Percentiles rank a stretch among this genome's conserved stretches.
Conservation (phyloP, 495 filamentous ascomycete species). For the Baudoinia panamericana region DNA sequence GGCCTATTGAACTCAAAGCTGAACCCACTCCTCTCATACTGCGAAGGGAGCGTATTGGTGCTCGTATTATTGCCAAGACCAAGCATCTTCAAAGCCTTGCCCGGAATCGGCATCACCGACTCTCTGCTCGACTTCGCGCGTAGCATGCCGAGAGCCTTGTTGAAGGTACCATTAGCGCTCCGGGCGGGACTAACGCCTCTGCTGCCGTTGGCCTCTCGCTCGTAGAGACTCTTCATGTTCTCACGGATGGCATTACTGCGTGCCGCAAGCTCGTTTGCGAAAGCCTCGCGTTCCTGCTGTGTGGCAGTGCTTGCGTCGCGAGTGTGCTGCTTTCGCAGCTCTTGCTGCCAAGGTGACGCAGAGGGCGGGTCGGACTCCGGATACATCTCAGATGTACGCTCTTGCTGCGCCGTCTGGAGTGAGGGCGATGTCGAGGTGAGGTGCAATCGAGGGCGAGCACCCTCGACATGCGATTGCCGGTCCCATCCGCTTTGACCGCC, state of each 20-base stretch:
- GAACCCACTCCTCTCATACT: slow-evolving; percentile 16
- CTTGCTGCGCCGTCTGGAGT: background rate
- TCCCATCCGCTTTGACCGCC: slow-evolving; percentile 26
- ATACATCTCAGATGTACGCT: slow-evolving; percentile 12
- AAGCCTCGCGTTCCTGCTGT: slow-evolving; percentile 58
- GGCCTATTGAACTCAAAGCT: slow-evolving; percentile 14
- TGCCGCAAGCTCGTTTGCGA: slow-evolving; percentile 66
- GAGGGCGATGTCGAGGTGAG: slow-evolving; percentile 16
- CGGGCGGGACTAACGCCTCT: slow-evolving; percentile 28
- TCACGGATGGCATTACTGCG: slow-evolving; percentile 68
- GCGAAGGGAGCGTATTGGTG: slow-evolving; percentile 34
- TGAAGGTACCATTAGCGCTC: slow-evolving; percentile 36
- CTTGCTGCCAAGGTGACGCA: slow-evolving; percentile 26
- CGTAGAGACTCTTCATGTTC: slow-evolving; percentile 59
- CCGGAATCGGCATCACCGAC: slow-evolving; percentile 38
- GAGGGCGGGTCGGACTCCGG: slow-evolving; percentile 23
- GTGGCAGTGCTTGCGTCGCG: slow-evolving; percentile 47
- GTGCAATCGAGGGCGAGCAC: background rate
- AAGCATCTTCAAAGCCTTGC: slow-evolving; percentile 59
- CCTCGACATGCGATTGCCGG: slow-evolving; percentile 10
- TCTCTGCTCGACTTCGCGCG: slow-evolving; percentile 54
- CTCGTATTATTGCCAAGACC: slow-evolving; percentile 42
- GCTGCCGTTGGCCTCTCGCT: slow-evolving; percentile 43
- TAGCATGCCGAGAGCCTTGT: slow-evolving; percentile 56
- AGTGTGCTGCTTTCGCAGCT: slow-evolving; percentile 34